phyloP scores from a whole-genome alignment of 345 rosid species.

The Pistacia vera region DNA sequence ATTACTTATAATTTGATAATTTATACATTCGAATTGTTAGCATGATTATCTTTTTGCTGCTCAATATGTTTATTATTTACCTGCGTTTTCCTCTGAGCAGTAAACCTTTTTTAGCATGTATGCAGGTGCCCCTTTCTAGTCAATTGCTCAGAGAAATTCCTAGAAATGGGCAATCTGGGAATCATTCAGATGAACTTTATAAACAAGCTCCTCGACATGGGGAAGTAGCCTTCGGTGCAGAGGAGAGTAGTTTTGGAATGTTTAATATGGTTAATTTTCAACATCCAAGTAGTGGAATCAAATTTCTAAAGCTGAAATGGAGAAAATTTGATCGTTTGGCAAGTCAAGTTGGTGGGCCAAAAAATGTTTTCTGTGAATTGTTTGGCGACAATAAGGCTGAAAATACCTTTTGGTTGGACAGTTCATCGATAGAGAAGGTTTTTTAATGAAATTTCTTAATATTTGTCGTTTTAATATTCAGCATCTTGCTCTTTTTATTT shows the following conservation, averaged over 20 bases:
- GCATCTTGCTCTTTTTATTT: background rate
- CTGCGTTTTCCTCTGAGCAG: constrained; percentile 50
- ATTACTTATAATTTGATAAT: background rate
- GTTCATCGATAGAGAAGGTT: constrained; percentile 93
- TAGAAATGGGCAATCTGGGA: constrained; percentile 32
- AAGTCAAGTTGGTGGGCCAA: constrained; percentile 72
- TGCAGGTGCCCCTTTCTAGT: constrained; percentile 67
- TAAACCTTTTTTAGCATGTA: constrained; percentile 68
- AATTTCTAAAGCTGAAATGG: constrained; percentile 71
- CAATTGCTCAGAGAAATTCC: constrained; percentile 44
- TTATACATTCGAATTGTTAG: background rate
- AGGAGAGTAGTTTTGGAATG: constrained; percentile 34
- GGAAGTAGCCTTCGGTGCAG: constrained; percentile 29
- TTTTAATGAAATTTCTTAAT: constrained; percentile 17
- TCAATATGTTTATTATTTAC: constrained; percentile 14
- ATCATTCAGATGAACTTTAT: constrained; percentile 31
- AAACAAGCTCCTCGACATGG: constrained; percentile 29
- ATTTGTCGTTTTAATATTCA: background rate
- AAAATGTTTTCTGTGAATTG: constrained; percentile 66
- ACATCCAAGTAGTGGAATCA: constrained; percentile 26
- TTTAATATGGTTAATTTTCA: constrained; percentile 37
- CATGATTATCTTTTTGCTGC: background rate
- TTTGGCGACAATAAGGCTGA: constrained; percentile 53
- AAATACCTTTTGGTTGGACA: constrained; percentile 96
- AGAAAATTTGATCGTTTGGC: constrained; percentile 66